Percentiles rank a stretch among this genome's conserved stretches.
Conservation (phyloP, 768 basidiomycete species). For the Rhodotorula babjevae region DNA sequence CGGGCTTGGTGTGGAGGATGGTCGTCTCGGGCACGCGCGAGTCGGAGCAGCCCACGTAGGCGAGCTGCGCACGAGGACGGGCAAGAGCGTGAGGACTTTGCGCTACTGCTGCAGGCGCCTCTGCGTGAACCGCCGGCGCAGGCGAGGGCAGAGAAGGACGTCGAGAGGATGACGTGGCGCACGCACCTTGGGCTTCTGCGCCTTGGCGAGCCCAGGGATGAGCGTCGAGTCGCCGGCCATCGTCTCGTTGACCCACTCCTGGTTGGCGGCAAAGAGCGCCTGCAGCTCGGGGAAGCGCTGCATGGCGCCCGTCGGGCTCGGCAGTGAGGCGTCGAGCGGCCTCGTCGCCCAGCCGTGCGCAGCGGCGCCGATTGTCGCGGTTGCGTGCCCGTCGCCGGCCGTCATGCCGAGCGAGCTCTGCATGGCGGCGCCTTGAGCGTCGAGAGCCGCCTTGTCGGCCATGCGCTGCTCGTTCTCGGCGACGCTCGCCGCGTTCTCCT, state of each 20-base stretch:
- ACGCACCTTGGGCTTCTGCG: constrained; percentile 14
- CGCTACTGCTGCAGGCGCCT: no score
- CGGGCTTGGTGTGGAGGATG: constrained; percentile 5
- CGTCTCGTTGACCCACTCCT: constrained; percentile 5
- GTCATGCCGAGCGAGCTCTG: background rate
- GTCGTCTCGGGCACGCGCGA: constrained; percentile 19
- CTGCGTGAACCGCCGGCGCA: rapidly evolving
- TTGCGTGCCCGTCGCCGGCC: background rate
- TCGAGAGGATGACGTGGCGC: background rate
- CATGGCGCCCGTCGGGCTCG: background rate
- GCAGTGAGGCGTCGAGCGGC: background rate
- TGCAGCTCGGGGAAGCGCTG: constrained; percentile 22
- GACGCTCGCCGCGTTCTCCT: background rate
- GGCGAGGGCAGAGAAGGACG: no score
- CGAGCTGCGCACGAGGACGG: background rate
- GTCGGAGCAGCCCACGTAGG: constrained; percentile 23
- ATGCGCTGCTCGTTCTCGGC: background rate
- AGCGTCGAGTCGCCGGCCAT: background rate
- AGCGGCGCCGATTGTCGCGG: no score
- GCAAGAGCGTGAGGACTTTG: no score
- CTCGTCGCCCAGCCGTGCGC: background rate
- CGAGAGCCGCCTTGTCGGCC: background rate
- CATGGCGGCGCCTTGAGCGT: background rate
- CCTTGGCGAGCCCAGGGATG: constrained; percentile 5
- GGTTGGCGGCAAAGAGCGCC: background rate